A percentile compares a stretch with the other conserved stretches of the same genome.
phyloP scores from a whole-genome alignment of 768 basidiomycete species.

The Russula earlei region DNA sequence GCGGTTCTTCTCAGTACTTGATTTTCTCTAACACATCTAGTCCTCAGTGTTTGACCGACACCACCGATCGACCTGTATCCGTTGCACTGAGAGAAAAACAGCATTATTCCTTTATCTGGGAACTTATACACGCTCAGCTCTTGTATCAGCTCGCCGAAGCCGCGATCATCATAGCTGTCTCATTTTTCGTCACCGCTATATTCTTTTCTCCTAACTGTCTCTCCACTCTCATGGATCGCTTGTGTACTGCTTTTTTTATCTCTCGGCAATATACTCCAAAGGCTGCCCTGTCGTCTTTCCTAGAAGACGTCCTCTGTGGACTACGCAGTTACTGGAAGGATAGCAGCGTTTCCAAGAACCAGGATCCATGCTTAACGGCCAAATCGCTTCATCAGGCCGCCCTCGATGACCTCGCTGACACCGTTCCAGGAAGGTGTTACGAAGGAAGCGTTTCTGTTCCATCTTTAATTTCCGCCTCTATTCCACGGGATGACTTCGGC shows the following conservation, averaged over 20 bases:
- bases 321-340: slow-evolving; percentile 13
- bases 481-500: neutral
- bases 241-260: slow-evolving; percentile 8
- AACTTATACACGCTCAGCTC: neutral
- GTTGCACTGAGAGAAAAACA: neutral
- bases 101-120: slow-evolving; percentile 6
- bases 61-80: neutral
- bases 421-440: neutral
- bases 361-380: neutral
- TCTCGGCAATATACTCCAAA: neutral
- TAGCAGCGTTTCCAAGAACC: neutral
- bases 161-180: slow-evolving; percentile 4
- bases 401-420: neutral
- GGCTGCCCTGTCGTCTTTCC: slow-evolving; percentile 8
- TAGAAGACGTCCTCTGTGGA: slow-evolving; percentile 4
- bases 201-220: slow-evolving; percentile 3
- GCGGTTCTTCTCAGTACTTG: neutral
- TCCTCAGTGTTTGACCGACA: neutral
- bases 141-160: slow-evolving; percentile 11
- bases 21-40: neutral
- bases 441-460: neutral
- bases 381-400: neutral
- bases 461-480: neutral
- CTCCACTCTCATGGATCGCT: slow-evolving; percentile 1
- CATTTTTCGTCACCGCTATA: neutral